Evolutionary conservation across 129 eudicot species (phyloP).

Genomic region (Calendula officinalis): DNA sequence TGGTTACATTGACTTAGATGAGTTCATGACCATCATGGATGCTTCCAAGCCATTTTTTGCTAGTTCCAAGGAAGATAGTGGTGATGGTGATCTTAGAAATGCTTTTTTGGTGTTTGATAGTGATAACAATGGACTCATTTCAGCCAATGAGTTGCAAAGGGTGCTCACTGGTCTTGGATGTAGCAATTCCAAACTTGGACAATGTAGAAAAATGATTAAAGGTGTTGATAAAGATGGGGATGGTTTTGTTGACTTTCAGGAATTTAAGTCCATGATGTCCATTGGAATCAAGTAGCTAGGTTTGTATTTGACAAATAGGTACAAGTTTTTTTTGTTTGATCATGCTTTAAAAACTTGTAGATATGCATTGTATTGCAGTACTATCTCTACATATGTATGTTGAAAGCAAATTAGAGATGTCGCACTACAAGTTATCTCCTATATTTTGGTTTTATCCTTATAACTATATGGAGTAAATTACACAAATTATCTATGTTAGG

Average conservation of each 20-base stretch:
- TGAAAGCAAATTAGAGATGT: background rate
- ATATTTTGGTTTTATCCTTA: no score
- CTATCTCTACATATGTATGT: constrained; percentile 14
- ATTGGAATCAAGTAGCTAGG: constrained; percentile 31
- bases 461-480: no score
- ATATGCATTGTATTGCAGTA: constrained; percentile 18
- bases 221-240: constrained; percentile 88
- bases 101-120: constrained; percentile 68
- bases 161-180: constrained; percentile 64
- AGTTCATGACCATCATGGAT: constrained; percentile 55
- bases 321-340: constrained; percentile 11
- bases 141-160: constrained; percentile 61
- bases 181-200: constrained; percentile 50
- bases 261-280: constrained; percentile 76
- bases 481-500: no score
- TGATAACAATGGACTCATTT: constrained; percentile 74
- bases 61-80: constrained; percentile 24
- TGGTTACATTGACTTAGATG: constrained; percentile 73
- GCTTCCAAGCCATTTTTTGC: constrained; percentile 21
- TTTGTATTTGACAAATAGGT: constrained; percentile 1
- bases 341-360: constrained; percentile 9
- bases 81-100: constrained; percentile 40
- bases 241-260: constrained; percentile 82
- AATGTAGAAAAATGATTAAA: constrained; percentile 64
- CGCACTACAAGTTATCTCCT: no score